Evolutionary conservation across 441 rosid genomes (phyloP).

Genomic region (Jatropha podagrica): DNA sequence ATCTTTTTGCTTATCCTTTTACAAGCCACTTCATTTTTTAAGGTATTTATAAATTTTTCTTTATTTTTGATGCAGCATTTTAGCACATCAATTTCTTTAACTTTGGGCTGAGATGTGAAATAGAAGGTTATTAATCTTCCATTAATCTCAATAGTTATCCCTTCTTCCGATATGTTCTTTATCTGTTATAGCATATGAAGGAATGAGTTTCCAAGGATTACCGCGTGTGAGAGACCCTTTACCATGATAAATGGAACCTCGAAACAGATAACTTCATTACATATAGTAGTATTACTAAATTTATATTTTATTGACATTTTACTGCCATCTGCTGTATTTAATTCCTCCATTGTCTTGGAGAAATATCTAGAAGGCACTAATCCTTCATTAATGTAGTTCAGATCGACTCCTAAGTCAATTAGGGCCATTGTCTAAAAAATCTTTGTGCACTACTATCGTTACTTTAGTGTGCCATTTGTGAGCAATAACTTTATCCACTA

Average conservation of each 20-base stretch:
- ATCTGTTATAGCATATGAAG: too few relatives aligned
- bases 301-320: neutral
- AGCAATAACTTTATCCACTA: fast-evolving
- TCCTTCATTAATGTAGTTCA: neutral
- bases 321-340: neutral
- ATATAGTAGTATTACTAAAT: neutral
- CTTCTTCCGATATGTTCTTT: neutral
- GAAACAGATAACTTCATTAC: neutral
- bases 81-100: too few relatives aligned
- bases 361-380: neutral
- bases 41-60: too few relatives aligned
- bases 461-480: neutral
- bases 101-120: too few relatives aligned
- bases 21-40: too few relatives aligned
- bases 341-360: neutral
- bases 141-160: neutral
- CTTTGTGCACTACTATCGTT: neutral
- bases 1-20: too few relatives aligned
- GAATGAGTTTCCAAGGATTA: neutral
- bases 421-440: neutral
- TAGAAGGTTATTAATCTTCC: too few relatives aligned
- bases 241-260: neutral
- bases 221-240: neutral
- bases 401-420: neutral
- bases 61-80: fast-evolving